Evolutionary conservation across 805 yeast genomes (phyloP), one percentile per base, ranked within the genome.

Genomic region (Ascoidea tarda): DNA sequence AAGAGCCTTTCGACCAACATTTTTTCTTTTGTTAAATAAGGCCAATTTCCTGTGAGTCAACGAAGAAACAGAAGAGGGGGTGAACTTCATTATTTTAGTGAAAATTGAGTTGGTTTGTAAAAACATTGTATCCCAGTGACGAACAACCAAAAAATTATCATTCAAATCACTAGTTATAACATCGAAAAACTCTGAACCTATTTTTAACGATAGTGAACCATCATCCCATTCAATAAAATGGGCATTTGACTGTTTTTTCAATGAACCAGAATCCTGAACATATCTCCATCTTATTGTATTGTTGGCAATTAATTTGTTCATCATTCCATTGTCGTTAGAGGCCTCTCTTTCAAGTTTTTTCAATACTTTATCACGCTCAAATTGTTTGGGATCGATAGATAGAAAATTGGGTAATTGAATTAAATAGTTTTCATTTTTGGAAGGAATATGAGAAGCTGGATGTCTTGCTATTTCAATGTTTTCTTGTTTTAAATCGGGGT

Each of bases 261-360:
- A 79, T 16, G 68, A 65, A 56, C 84, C 88, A 47, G 81, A 82
- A 55, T 81, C 82, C 54, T 84, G 78, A 14, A 88, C 84, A 66
- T 90, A 91, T 67, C 96, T 79, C 99, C 99, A 93, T 63, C 99
- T 78, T 42, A 93, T 73, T 0, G 96, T 88, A 65, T 89, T 91
- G 61, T 86, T 89, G 57, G 83, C 87, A 53, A 78, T 73, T 42
- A 84, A 69, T 61, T 79, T 78, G 56, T 82, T 85, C 45, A 82
- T 77, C n/a, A 81, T 69, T 55, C 76, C 74, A 46, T 74, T 76
- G 46, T 74, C 77, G 49, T 72, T 71, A 12, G 72, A 69, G 31
- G 71, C 58, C 46, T 69, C 65, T 38, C 44, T 38, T 38, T 38
- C 14, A 10, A 10, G 44, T 4, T 66, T 68, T 53, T 67, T 77